Base-by-base conservation (phyloP, 108 stramenopile species). In the Stephanodiscus minutulus region DNA sequence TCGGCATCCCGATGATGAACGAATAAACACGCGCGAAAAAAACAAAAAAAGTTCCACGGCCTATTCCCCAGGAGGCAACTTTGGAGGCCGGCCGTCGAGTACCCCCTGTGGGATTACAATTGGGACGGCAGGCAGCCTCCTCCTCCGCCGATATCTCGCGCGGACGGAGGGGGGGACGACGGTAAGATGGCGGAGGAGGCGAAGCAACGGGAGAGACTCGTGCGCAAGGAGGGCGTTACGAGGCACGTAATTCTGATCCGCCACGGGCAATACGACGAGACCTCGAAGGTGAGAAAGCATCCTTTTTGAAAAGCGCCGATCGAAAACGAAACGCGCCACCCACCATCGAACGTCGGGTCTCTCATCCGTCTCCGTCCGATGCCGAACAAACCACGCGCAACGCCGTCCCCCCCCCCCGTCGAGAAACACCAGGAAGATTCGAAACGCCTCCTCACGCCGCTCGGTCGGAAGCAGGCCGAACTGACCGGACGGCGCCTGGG, bases 241-340 rank as follows among this genome's bases (percentile, higher is more conserved):
- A 83, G 92, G 28, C 96, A 96, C 67, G 82, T 96, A 33, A 87
- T 96, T 55, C 62, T 94, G 46, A 74, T 96, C 59, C 83, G 96
- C 27, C 96, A 96, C 74, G 96, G 96, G 18, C 96, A 96, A 66
- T 96, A 96, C 76, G 91, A 91, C 76, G 96, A 96, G 68, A 77
- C 85, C 11, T 74, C 73, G 46, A 79, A 85, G 73, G 86, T 77
- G 21, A 68, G 81, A 22, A 28, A 0, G 22, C 50, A 56, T 27
- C 6, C 8, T n/a, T n/a, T n/a, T n/a, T n/a, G n/a, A n/a, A n/a
- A n/a, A n/a, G n/a, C n/a, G n/a, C n/a, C n/a, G n/a, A n/a, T n/a
- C n/a, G n/a, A n/a, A n/a, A n/a, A n/a, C n/a, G n/a, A n/a, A n/a
- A n/a, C n/a, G n/a, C n/a, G n/a, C n/a, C n/a, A n/a, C n/a, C n/a